A percentile compares a stretch with the other conserved stretches of the same genome.
Evolutionary conservation across 805 yeast genomes (phyloP).

Genomic region (Yarrowia yakushimensis): DNA sequence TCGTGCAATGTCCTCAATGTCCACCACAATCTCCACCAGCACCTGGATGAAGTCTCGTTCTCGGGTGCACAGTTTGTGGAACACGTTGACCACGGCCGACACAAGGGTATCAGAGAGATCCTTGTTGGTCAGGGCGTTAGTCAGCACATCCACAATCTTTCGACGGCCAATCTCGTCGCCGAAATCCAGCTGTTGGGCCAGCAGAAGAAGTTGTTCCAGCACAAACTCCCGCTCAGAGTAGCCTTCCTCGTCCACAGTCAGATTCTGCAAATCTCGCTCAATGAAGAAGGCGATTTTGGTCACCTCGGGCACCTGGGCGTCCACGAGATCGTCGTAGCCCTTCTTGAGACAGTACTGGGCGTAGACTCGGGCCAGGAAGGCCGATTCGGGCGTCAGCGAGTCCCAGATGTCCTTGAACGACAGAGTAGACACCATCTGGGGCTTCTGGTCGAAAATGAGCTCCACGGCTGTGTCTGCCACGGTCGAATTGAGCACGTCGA

Average conservation of each 20-base stretch:
- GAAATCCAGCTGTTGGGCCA: conserved; percentile 72
- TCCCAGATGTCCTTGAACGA: conserved; percentile 68
- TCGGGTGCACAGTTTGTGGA: conserved; percentile 66
- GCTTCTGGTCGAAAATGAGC: conserved; percentile 56
- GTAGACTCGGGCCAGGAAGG: conserved; percentile 66
- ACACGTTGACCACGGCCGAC: conserved; percentile 57
- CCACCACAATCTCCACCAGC: conserved; percentile 81
- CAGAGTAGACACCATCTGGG: conserved; percentile 59
- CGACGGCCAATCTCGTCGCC: conserved; percentile 90
- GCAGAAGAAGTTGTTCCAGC: conserved; percentile 63
- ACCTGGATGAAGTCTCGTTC: conserved; percentile 82
- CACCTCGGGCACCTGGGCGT: conserved; percentile 73
- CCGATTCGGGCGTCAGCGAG: conserved; percentile 66
- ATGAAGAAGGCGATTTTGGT: conserved; percentile 62
- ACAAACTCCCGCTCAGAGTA: conserved; percentile 65
- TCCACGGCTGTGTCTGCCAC: conserved; percentile 67
- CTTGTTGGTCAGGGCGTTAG: conserved; percentile 48
- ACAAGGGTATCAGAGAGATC: conserved; percentile 53
- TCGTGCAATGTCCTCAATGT: conserved; percentile 63
- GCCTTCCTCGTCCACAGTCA: conserved; percentile 39
- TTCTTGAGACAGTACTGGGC: conserved; percentile 60
- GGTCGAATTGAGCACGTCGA: conserved; percentile 65
- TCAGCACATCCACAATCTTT: conserved; percentile 57
- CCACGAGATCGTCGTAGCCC: conserved; percentile 53
- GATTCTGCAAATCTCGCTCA: conserved; percentile 49